phyloP scores from a whole-genome alignment of 2,329 filamentous ascomycete species.

The Alternaria conjuncta region DNA sequence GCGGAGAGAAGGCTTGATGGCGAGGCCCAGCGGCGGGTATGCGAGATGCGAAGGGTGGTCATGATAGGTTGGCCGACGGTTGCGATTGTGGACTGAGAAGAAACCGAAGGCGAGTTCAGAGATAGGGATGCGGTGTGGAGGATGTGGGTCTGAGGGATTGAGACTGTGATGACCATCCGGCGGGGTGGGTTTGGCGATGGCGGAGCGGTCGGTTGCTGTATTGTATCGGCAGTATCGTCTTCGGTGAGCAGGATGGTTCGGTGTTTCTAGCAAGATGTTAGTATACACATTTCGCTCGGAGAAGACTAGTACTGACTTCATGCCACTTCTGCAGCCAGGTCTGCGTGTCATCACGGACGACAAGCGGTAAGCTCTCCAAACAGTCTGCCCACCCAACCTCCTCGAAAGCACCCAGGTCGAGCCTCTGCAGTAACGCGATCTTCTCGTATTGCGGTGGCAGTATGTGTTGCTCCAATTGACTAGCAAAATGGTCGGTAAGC shows the following conservation, averaged over 20 bases:
- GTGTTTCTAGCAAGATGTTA: conserved; percentile 35
- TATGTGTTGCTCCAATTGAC: conserved; percentile 54
- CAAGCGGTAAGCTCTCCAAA: conserved; percentile 58
- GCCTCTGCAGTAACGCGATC: conserved; percentile 60
- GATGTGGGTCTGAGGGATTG: conserved; percentile 82
- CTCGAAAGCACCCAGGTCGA: conserved; percentile 60
- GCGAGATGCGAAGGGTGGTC: conserved; percentile 64
- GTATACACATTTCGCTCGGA: neutral
- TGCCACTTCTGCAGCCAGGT: conserved; percentile 66
- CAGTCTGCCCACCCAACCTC: conserved; percentile 62
- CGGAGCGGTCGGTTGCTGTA: conserved; percentile 23
- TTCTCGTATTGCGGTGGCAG: conserved; percentile 60
- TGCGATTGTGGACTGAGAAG: conserved; percentile 49
- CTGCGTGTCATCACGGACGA: conserved; percentile 52
- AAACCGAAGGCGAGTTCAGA: conserved; percentile 51
- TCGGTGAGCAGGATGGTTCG: conserved; percentile 28
- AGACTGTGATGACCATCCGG: conserved; percentile 85
- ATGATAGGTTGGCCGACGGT: conserved; percentile 70
- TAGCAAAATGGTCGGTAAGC: conserved; percentile 58
- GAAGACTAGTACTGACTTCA: conserved; percentile 47
- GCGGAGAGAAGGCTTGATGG: conserved; percentile 27
- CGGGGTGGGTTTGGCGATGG: conserved; percentile 53
- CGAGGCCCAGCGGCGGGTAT: conserved; percentile 62
- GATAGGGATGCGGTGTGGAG: conserved; percentile 79
- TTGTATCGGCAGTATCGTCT: conserved; percentile 1